Evolutionary conservation across 495 filamentous ascomycete genomes (phyloP).

Genomic region (Penicillium longicatenatum): DNA sequence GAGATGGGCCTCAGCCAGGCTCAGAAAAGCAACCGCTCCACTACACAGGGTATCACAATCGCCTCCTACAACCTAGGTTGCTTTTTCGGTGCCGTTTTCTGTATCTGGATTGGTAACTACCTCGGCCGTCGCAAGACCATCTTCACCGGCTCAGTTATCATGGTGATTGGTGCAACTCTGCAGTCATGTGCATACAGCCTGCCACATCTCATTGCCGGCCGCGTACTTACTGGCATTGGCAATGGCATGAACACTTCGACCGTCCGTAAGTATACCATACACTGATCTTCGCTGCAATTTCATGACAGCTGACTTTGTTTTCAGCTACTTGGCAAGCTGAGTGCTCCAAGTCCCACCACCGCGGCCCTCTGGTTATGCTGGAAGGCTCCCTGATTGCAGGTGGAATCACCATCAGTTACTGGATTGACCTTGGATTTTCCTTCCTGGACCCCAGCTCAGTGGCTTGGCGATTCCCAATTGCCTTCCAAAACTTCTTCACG

Average conservation of each 20-base stretch:
- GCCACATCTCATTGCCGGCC: constrained; percentile 62
- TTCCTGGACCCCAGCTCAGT: constrained; percentile 32
- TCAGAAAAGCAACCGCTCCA: constrained; percentile 43
- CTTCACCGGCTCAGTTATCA: constrained; percentile 68
- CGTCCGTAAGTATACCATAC: constrained; percentile 27
- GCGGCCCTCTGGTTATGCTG: constrained; percentile 33
- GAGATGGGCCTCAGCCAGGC: constrained; percentile 22
- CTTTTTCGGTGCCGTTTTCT: constrained; percentile 67
- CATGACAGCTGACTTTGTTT: background rate
- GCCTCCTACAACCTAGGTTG: constrained; percentile 72
- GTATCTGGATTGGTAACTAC: constrained; percentile 69
- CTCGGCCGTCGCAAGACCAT: constrained; percentile 72
- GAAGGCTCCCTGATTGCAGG: constrained; percentile 38
- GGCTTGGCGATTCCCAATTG: constrained; percentile 41
- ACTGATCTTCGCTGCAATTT: background rate
- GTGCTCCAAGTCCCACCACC: constrained; percentile 35
- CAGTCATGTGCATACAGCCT: constrained; percentile 62
- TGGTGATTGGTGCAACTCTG: constrained; percentile 68
- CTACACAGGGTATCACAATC: constrained; percentile 60
- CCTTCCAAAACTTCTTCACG: constrained; percentile 40
- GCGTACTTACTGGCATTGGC: constrained; percentile 67
- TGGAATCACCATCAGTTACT: constrained; percentile 50
- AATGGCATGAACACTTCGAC: constrained; percentile 58
- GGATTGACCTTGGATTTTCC: constrained; percentile 52
- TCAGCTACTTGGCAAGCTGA: constrained; percentile 43